These are phyloP conservation scores for Phytophthora pistaciae DNA, from an alignment of 352 stramenopile genomes.

Conservation along the genomic window DNA sequence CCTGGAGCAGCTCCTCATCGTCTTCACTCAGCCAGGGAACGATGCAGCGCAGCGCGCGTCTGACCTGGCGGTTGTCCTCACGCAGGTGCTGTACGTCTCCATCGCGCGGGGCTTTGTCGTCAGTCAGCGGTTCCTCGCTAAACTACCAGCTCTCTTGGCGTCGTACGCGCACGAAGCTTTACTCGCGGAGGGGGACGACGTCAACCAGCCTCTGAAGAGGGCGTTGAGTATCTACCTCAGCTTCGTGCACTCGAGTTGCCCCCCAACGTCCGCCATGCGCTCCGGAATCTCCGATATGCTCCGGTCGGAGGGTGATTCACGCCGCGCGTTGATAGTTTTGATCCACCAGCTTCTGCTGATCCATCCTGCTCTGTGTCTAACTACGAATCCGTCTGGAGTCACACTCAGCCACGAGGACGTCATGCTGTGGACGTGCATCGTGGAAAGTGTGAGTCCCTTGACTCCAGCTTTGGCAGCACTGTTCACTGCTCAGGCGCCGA, in stretches of 20 bases:
- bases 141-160: conserved; percentile 53
- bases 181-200: conserved; percentile 1
- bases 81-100: conserved; percentile 63
- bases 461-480: conserved; percentile 21
- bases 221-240: conserved; percentile 66
- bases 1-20: conserved; percentile 73
- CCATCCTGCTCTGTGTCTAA: conserved; percentile 18
- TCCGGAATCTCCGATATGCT: conserved; percentile 54
- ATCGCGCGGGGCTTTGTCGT: conserved; percentile 53
- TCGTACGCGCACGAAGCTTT: conserved; percentile 22
- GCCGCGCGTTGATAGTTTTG: conserved; percentile 27
- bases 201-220: conserved; percentile 39
- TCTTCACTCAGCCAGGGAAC: conserved; percentile 60
- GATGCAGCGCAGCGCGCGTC: conserved; percentile 22
- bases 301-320: conserved; percentile 44
- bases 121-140: conserved; percentile 65
- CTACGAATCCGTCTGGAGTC: background rate
- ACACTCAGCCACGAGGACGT: conserved; percentile 28
- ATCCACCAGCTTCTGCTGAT: conserved; percentile 29
- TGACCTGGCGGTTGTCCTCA: conserved; percentile 49
- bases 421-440: conserved; percentile 46
- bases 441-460: conserved; percentile 32
- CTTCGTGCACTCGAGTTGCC: conserved; percentile 50
- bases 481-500: conserved; percentile 25
- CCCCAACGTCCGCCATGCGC: conserved; percentile 29